Evolutionary conservation across 176 grass and related monocot genomes (phyloP).

Genomic region (Chrysopogon serrulatus): DNA sequence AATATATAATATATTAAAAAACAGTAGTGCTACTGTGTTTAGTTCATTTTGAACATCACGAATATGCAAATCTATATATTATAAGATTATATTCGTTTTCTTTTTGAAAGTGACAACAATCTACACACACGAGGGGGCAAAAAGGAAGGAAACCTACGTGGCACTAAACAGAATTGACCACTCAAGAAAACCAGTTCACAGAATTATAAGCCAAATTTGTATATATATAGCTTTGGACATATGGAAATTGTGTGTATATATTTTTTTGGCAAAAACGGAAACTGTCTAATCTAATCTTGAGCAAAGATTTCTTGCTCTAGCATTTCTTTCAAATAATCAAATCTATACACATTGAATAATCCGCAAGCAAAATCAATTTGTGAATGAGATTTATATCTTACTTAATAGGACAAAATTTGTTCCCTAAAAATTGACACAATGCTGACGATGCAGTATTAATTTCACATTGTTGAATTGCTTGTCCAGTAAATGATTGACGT

Average conservation of each 20-base stretch:
- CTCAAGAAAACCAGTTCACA: neutral
- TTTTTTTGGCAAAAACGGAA: neutral
- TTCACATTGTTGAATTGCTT: neutral
- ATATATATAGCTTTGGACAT: neutral
- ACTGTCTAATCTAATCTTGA: neutral
- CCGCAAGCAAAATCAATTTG: neutral
- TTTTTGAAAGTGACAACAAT: constrained; percentile 1
- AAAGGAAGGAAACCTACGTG: neutral
- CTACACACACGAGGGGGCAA: neutral
- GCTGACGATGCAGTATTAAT: neutral
- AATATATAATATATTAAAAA: neutral
- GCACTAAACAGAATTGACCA: neutral
- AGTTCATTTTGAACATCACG: neutral
- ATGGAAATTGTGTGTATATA: neutral
- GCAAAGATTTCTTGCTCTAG: neutral
- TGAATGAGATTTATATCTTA: neutral
- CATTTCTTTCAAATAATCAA: neutral
- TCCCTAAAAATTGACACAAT: neutral
- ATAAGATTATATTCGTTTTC: neutral
- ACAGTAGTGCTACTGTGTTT: neutral
- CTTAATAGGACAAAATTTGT: neutral
- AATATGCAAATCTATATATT: neutral
- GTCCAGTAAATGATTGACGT: neutral
- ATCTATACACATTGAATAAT: neutral
- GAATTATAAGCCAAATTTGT: neutral